Evolutionary conservation across 148 eudicot genomes (phyloP), one percentile per base, ranked within the genome.

Genomic region (Heliosperma pusillum): DNA sequence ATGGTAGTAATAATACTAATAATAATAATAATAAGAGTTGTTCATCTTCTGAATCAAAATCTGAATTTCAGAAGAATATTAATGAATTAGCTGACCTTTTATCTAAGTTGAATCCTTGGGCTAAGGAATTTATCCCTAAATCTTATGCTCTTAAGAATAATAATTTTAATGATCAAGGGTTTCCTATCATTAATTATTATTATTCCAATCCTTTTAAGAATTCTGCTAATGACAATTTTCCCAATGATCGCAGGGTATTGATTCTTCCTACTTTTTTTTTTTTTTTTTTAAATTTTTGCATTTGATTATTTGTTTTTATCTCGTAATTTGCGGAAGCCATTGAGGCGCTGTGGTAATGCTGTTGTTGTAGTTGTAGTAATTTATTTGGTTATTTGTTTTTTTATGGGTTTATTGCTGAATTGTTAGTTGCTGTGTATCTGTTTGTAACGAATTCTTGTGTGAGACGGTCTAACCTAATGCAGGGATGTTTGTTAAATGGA

Each of bases 31-130:
- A 62, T 20, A 80, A 77, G 78, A 69, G 80, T 73, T 30, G 57
- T 64, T 83, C 53, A 20, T 67, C 70, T n/a, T 67, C 78, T 15
- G 83, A 79, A 77, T 75, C 85, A 15, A 86, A 90, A 82, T 81
- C 90, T 16, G 91, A 92, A 70, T 79, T 82, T 44, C 82, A 76
- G 19, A 81, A 80, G 62, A 75, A 88, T 79, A 89, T 90, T 45
- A 81, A 89, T 55, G 89, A 85, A 70, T 77, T 90, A 45, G 91
- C 83, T 56, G 93, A 89, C 12, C 76, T 86, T 80, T 72, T 93
- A 64, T 87, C 96, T 21, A 88, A 89, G 72, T 82, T 93, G 84
- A 93, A 93, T 82, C 98, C 97, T 16, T 70, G 89, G 90, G 98
- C 97, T 20, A 85, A 89, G 75, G 98, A 93, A 81, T 93, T 93